These are phyloP conservation scores for Pisolithus albus DNA, from an alignment of 768 basidiomycete species.

Conservation along the genomic window DNA sequence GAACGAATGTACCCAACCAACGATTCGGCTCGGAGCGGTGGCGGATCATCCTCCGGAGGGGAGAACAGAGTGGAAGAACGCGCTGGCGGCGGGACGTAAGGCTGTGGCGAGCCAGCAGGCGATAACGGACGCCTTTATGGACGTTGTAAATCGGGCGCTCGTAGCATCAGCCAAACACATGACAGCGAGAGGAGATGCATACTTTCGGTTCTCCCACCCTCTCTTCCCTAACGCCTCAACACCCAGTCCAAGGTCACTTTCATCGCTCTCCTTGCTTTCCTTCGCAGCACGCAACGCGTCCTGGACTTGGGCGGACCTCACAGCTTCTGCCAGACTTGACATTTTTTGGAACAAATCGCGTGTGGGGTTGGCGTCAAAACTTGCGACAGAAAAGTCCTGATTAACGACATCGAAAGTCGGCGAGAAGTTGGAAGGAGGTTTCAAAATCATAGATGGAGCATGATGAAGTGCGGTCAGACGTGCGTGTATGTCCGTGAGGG, in stretches of 20 bases:
- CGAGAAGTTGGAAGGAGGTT: slow-evolving; percentile 26
- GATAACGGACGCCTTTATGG: slow-evolving; percentile 42
- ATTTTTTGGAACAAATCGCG: slow-evolving; percentile 41
- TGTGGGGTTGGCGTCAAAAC: slow-evolving; percentile 22
- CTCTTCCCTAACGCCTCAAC: slow-evolving; percentile 27
- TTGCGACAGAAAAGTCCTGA: slow-evolving; percentile 20
- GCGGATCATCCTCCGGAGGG: slow-evolving; percentile 27
- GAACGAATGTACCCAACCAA: slow-evolving; percentile 50
- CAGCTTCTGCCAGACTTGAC: slow-evolving; percentile 39
- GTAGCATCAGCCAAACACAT: background rate
- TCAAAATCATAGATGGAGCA: slow-evolving; percentile 40
- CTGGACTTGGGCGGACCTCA: slow-evolving; percentile 50
- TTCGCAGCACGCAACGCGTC: slow-evolving; percentile 49
- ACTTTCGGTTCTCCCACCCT: slow-evolving; percentile 55
- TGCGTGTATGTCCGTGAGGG: slow-evolving; percentile 39
- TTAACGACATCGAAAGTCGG: slow-evolving; percentile 22
- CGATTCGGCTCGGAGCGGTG: slow-evolving; percentile 37
- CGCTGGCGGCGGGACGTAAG: slow-evolving; percentile 42
- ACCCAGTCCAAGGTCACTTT: slow-evolving; percentile 39
- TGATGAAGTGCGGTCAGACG: slow-evolving; percentile 40
- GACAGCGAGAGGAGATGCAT: background rate
- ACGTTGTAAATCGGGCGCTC: background rate
- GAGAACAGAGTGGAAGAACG: slow-evolving; percentile 37
- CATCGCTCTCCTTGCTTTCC: slow-evolving; percentile 49
- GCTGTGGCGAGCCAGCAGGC: slow-evolving; percentile 53